Base-by-base conservation (phyloP, 176 grass and related monocot species). In the Saccharum officinarum region DNA sequence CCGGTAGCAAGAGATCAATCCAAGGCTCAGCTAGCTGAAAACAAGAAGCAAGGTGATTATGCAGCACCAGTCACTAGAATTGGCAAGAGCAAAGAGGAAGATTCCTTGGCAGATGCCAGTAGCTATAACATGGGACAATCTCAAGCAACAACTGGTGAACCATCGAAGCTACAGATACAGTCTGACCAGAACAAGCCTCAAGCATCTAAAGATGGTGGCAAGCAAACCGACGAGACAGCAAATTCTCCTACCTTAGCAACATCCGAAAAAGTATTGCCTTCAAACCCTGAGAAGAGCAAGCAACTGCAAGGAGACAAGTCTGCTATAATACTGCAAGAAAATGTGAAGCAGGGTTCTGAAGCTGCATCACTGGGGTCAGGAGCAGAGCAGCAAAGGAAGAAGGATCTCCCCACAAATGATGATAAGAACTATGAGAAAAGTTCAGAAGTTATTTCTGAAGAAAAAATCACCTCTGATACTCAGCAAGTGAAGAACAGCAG, bases 401-500 rank as follows among this genome's bases (percentile, higher is more conserved):
- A 75, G 22, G 50, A 71, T 44, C 8, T 76, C 63, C 39, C 57
- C 22, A 30, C 13, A 85, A 61, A 70, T 76, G 10, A 10, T 28
- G 31, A 82, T 81, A 67, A 86, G 65, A 86, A 86, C 73, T 42
- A n/a, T 23, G 74, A 69, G 44, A 67, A 59, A 83, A 70, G 55
- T 57, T 4, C 73, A 83, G 45, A 68, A 83, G 37, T n/a, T 38
- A 86, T 59, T 50, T 72, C 73, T 55, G 66, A 67, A 64, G 74
- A 78, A 45, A 57, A 11, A 46, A 38, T 7, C 9, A 55, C 44
- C 44, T 42, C 73, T 82, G 37, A 82, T 8, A 71, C 72, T 66
- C 33, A 73, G 55, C 66, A 67, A 69, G 20, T 60, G 11, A 69
- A 60, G 55, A 75, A 28, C 28, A 88, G 64, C 33, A 82, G 10